phyloP scores from a whole-genome alignment of 2,329 filamentous ascomycete genomes.

The Aspergillus spinulosporus region DNA sequence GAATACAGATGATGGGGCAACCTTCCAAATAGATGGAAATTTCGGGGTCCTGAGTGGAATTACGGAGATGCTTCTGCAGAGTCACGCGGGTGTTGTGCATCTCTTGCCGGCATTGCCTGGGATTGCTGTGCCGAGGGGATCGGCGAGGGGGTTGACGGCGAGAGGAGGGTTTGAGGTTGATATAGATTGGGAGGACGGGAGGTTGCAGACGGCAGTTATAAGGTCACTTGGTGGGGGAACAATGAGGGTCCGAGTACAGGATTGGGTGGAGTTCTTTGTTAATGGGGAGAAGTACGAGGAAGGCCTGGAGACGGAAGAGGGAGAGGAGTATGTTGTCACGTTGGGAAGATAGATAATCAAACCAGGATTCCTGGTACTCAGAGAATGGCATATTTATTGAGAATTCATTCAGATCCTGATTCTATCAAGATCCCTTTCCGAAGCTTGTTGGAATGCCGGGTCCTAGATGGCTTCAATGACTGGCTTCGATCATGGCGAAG shows the following conservation, averaged over 20 bases:
- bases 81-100: slow-evolving; percentile 23
- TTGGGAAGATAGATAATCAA: not conserved
- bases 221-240: not conserved
- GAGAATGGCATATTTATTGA: too few species aligned
- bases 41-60: slow-evolving; percentile 9
- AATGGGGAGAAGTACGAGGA: not conserved
- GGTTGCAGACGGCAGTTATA: not conserved
- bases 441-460: too few species aligned
- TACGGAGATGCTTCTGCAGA: slow-evolving; percentile 12
- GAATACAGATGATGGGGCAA: slow-evolving; percentile 8
- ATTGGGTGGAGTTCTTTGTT: not conserved
- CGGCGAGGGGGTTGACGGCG: slow-evolving; percentile 34
- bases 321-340: not conserved
- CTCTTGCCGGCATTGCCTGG: slow-evolving; percentile 39
- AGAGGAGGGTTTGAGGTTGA: slow-evolving; percentile 38
- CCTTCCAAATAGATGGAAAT: slow-evolving; percentile 14
- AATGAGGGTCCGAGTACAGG: not conserved
- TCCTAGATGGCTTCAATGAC: too few species aligned
- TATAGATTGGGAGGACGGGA: slow-evolving; percentile 32
- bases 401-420: too few species aligned
- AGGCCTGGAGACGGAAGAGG: not conserved
- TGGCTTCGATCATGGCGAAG: too few species aligned
- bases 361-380: not conserved
- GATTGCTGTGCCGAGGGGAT: slow-evolving; percentile 30
- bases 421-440: too few species aligned